Conservation (phyloP, 2,329 filamentous ascomycete species). For the Ophiosphaerella narmari region DNA sequence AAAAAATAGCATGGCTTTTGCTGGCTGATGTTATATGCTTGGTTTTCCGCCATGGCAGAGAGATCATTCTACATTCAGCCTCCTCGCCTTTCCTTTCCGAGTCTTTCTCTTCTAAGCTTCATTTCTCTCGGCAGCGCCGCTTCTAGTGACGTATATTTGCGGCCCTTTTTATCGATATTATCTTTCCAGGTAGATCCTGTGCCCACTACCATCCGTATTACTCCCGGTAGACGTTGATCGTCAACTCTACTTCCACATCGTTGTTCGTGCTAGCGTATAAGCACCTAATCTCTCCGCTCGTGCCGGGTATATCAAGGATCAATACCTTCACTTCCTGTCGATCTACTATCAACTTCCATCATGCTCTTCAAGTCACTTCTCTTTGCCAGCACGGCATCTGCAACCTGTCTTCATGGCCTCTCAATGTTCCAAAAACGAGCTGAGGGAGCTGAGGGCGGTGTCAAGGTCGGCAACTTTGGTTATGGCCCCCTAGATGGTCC, state of each 20-base stretch:
- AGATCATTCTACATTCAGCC: slow-evolving; percentile 10
- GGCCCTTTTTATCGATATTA: slow-evolving; percentile 15
- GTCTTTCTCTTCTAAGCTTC: slow-evolving; percentile 18
- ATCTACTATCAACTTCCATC: slow-evolving; percentile 11
- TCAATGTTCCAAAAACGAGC: slow-evolving; percentile 35
- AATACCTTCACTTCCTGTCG: neutral
- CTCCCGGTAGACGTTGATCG: slow-evolving; percentile 17
- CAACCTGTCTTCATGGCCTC: slow-evolving; percentile 51
- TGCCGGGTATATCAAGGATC: neutral
- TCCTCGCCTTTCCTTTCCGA: slow-evolving; percentile 8
- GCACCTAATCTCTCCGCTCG: neutral
- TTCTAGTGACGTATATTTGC: slow-evolving; percentile 5
- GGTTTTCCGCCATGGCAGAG: slow-evolving; percentile 5
- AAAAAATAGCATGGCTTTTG: neutral
- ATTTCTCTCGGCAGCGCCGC: slow-evolving; percentile 8
- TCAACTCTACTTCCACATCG: slow-evolving; percentile 4
- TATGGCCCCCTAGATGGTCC: slow-evolving; percentile 54
- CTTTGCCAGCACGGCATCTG: slow-evolving; percentile 42
- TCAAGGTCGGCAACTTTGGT: slow-evolving; percentile 46
- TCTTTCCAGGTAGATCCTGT: slow-evolving; percentile 19
- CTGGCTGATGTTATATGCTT: slow-evolving; percentile 16
- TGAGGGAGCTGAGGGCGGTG: slow-evolving; percentile 28
- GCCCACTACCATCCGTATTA: slow-evolving; percentile 3
- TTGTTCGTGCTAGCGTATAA: neutral
- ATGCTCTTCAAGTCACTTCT: slow-evolving; percentile 41